Percentiles rank a stretch among this genome's conserved stretches.
Conservation (phyloP, 768 basidiomycete genomes). For the Phlebiopsis gigantea region DNA sequence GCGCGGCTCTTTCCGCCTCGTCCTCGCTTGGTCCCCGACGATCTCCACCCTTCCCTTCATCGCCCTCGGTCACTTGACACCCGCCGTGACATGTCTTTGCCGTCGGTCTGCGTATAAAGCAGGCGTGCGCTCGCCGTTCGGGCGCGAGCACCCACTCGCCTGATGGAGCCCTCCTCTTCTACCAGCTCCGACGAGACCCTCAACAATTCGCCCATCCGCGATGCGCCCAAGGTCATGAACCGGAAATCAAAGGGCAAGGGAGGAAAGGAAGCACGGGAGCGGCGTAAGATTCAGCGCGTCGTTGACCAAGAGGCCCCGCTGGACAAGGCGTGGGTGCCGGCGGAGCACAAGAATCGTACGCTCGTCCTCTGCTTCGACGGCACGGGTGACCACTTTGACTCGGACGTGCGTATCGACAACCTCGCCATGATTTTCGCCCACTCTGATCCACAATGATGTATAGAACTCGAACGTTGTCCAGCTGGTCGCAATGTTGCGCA, state of each 20-base stretch:
- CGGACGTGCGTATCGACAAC: conserved; percentile 7
- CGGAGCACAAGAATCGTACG: background rate
- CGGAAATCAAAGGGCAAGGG: background rate
- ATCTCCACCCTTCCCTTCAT: too few species aligned
- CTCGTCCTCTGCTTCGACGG: conserved; percentile 13
- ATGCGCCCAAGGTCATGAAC: background rate
- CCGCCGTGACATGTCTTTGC: too few species aligned
- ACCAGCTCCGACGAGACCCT: background rate
- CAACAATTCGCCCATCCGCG: too few species aligned
- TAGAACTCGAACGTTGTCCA: conserved; percentile 70
- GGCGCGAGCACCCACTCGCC: too few species aligned
- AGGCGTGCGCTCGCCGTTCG: too few species aligned
- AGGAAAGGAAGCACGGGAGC: background rate
- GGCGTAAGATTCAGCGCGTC: background rate
- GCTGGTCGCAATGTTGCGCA: conserved; percentile 61
- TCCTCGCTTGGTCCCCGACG: too few species aligned
- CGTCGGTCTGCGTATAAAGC: too few species aligned
- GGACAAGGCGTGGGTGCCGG: conserved; percentile 2
- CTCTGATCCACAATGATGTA: too few species aligned
- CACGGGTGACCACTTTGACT: conserved; percentile 12
- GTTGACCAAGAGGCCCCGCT: background rate
- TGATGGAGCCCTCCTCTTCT: background rate
- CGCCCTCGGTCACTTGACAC: too few species aligned
- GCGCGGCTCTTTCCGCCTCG: too few species aligned
- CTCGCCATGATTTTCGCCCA: too few species aligned